A percentile compares a stretch with the other conserved stretches of the same genome.
Evolutionary conservation across 2,329 filamentous ascomycete genomes (phyloP).

Genomic region (Cladosporium austrohemisphaericum): DNA sequence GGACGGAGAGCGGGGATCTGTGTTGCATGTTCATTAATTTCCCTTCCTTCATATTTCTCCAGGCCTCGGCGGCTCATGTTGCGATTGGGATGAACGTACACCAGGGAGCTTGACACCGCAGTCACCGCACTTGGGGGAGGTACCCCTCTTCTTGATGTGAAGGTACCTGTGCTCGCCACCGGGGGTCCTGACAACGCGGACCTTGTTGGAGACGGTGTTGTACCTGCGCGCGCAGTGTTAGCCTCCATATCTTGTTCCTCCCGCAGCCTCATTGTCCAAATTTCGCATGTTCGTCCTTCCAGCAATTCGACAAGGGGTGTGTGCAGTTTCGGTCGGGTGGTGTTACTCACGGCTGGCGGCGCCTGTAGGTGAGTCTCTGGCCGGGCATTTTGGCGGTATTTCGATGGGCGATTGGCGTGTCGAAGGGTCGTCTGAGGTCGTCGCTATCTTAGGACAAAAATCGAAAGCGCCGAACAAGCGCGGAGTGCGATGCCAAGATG

Average conservation of each 20-base stretch:
- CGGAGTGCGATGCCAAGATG: no score
- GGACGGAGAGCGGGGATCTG: conserved; percentile 95
- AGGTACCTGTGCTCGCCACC: conserved; percentile 93
- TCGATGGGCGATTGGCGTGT: conserved; percentile 22
- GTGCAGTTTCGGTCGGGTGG: conserved; percentile 3
- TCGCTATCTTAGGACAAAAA: conserved; percentile 15
- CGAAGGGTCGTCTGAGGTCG: conserved; percentile 9
- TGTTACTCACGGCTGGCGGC: conserved; percentile 12
- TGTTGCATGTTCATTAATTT: conserved; percentile 16
- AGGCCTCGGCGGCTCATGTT: conserved; percentile 1
- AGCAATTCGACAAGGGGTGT: conserved; percentile 8
- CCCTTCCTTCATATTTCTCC: conserved; percentile 10
- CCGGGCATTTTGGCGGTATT: conserved; percentile 49
- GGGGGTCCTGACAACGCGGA: conserved; percentile 92
- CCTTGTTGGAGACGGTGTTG: conserved; percentile 98
- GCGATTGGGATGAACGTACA: conserved; percentile 61
- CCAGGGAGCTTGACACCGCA: conserved; percentile 96
- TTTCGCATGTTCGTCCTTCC: not conserved
- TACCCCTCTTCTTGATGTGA: conserved; percentile 99
- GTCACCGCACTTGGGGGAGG: conserved; percentile 98
- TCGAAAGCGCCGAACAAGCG: no score
- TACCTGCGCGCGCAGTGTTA: conserved; percentile 57
- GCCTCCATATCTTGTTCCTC: conserved; percentile 17
- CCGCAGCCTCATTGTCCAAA: not conserved
- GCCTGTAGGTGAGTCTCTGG: conserved; percentile 42